Base-by-base conservation (phyloP, 495 filamentous ascomycete genomes). In the Aspergillus cavernicola region DNA sequence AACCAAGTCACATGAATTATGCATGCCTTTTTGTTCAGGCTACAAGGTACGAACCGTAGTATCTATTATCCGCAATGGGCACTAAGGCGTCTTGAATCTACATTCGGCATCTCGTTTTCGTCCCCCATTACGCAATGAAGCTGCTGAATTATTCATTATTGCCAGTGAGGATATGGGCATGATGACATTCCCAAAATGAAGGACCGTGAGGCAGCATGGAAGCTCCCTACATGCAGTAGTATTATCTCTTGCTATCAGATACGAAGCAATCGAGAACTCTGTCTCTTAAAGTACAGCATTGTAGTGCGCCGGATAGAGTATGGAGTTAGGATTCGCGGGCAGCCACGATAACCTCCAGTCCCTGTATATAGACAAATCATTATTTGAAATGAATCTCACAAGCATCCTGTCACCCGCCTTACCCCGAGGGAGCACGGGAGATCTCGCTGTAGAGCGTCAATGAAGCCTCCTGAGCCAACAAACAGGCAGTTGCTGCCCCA, bases 361-460 rank as follows among this genome's bases (percentile, higher is more conserved):
- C n/a, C n/a, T n/a, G n/a, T 26, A 26, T 16, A 26, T 16, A 10
- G 1, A 18, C 2, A 10, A 3, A 31, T 51, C 11, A 29, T 28
- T 15, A 19, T 12, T 18, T 20, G 32, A n/a, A 42, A 36, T n/a
- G 31, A 42, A 24, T 20, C 29, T 37, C 51, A 24, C 31, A 6
- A 40, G 43, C 37, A 37, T 47, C 44, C 29, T 33, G 19, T 43
- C 50, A 59, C 57, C 57, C 61, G 63, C 58, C 23, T 62, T 58
- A 56, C 68, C 52, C 71, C 71, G 68, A 71, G 68, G 68, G 52
- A n/a, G 52, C 47, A 42, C 71, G 71, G 71, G 54, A 70, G 70
- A 75, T 73, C 66, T 75, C 71, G 71, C 62, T 67, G 62, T 50
- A 52, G 50, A 52, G 52, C 44, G 54, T 64, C 62, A 67, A 57